Evolutionary conservation across 192 early-diverging fungal genomes (phyloP).

Genomic region (Gamsiella multidivaricata): DNA sequence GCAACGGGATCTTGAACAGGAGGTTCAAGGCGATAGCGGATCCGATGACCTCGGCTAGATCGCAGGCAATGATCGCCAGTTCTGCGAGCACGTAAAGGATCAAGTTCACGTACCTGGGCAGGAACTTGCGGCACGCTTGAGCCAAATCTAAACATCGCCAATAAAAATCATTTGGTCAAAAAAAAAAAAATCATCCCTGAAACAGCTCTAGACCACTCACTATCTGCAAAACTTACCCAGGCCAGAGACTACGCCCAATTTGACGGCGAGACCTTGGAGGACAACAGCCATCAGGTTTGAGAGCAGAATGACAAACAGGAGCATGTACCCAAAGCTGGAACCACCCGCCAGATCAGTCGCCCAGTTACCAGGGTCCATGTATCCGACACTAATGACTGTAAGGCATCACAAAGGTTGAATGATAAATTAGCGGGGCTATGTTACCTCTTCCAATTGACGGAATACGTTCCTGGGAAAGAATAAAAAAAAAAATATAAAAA

Average conservation of each 20-base stretch:
- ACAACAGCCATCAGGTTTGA: constrained; percentile 82
- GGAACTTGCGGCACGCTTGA: constrained; percentile 71
- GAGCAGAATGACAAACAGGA: constrained; percentile 78
- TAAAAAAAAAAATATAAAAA: no score
- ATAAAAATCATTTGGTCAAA: neutral
- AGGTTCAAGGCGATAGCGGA: constrained; percentile 85
- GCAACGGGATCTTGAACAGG: constrained; percentile 75
- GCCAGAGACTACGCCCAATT: constrained; percentile 80
- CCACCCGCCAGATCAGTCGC: constrained; percentile 84
- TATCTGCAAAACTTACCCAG: constrained; percentile 50
- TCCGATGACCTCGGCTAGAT: constrained; percentile 88
- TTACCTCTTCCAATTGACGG: no score
- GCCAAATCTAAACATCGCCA: constrained; percentile 66
- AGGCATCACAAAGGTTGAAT: no score
- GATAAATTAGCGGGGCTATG: no score
- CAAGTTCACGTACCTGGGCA: constrained; percentile 69
- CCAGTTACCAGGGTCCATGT: constrained; percentile 90
- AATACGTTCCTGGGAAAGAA: no score
- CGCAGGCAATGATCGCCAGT: constrained; percentile 82
- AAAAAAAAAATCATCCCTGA: neutral
- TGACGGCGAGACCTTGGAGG: constrained; percentile 81
- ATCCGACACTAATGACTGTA: constrained; percentile 71
- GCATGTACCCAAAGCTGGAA: constrained; percentile 76
- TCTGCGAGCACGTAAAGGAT: constrained; percentile 79
- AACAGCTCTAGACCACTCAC: neutral